Base-by-base conservation (phyloP, 2,329 filamentous ascomycete species). In the Aureobasidium sp. region DNA sequence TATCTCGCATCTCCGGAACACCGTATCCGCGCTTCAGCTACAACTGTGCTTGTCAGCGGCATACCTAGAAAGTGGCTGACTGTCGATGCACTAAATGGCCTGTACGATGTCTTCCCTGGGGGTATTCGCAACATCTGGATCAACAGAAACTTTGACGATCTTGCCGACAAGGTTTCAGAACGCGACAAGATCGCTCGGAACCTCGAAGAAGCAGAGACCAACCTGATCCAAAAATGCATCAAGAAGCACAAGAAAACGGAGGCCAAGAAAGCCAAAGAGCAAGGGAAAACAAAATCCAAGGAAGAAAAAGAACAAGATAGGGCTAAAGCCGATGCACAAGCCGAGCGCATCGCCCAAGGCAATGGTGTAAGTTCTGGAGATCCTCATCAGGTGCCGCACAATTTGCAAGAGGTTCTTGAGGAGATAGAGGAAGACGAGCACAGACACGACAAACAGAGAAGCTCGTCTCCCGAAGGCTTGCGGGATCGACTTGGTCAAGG, bases 41-140 rank as follows among this genome's bases (percentile, higher is more conserved):
- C 93, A 6, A 99, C 94, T 0, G 93, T 99, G 50, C 81, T 99
- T 6, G 91, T 99, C 58, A 94, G 88, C 65, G 88, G 88, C 11
- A 96, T 99, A 57, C 94, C 94, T 1, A 79, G 83, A 44, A 96
- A 95, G 70, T 99, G 94, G 94, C 84, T 96, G 8, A 91, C 84
- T 2, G 83, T 90, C 53, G 86, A 96, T 48, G 90, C 90, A 0
- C 81, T 99, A 5, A 82, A 85, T 62, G 88, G 88, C 0, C 79
- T 99, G 0, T 99, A 95, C 69, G 94, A 99, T 72, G 92, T 97
- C 1, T 97, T 97, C 68, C 94, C 94, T 0, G 94, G 94, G 25
- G 94, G 94, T 34, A 88, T 99, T 70, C 85, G 90, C 63, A 97
- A 97, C 67, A 89, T 99, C 50, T 99, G 93, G 92, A 86, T 99